phyloP scores from a whole-genome alignment of 345 rosid genomes.

The Hibiscus tridactylites region DNA sequence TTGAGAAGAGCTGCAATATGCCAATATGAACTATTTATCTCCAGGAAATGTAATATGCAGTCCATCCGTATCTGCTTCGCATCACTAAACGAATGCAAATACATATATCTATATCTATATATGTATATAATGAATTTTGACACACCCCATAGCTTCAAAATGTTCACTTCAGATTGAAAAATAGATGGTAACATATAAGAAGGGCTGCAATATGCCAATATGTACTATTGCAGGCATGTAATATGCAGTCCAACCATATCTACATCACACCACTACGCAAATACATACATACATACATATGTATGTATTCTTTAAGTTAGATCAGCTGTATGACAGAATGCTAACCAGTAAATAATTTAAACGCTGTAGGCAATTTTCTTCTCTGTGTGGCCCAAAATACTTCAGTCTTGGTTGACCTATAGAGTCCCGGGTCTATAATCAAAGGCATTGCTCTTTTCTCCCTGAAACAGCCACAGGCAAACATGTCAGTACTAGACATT shows the following conservation, averaged over 20 bases:
- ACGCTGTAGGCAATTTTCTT: conserved; percentile 80
- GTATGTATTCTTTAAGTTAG: background rate
- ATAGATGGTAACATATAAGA: too few species aligned
- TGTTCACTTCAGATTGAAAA: too few species aligned
- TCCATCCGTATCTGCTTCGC: background rate
- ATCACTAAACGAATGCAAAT: background rate
- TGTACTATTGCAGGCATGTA: too few species aligned
- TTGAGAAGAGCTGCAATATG: background rate
- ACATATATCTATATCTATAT: background rate
- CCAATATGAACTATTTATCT: background rate
- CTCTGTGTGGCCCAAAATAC: conserved; percentile 69
- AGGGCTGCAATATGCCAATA: too few species aligned
- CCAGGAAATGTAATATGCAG: background rate
- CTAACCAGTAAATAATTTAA: conserved; percentile 87
- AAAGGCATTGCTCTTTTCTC: conserved; percentile 94
- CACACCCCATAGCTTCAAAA: too few species aligned
- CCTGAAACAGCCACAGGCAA: conserved; percentile 34
- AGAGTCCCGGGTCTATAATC: conserved; percentile 95
- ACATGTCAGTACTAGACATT: background rate
- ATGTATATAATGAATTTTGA: background rate
- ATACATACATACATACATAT: background rate
- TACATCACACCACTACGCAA: background rate
- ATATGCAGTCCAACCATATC: too few species aligned
- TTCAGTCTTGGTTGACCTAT: conserved; percentile 57
- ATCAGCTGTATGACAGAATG: conserved; percentile 1